phyloP scores from a whole-genome alignment of 768 basidiomycete genomes.

The Zangia roseola region DNA sequence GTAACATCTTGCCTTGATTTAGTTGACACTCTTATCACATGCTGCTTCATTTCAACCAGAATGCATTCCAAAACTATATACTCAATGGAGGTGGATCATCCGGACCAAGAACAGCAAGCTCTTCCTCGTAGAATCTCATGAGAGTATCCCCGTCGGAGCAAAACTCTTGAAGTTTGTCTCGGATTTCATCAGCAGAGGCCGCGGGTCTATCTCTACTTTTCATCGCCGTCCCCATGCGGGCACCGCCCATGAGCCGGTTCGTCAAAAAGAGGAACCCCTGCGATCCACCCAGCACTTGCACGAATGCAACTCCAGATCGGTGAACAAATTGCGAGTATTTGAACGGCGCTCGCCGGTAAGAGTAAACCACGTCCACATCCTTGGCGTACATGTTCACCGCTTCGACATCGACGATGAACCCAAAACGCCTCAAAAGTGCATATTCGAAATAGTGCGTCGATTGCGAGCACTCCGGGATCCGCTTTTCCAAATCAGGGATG shows the following conservation, averaged over 20 bases:
- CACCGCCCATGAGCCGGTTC: slow-evolving; percentile 78
- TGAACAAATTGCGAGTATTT: slow-evolving; percentile 91
- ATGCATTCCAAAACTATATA: slow-evolving; percentile 30
- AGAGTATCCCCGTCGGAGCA: slow-evolving; percentile 59
- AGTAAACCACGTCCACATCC: slow-evolving; percentile 82
- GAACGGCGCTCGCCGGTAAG: slow-evolving; percentile 78
- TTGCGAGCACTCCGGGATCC: slow-evolving; percentile 66
- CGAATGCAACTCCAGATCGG: slow-evolving; percentile 83
- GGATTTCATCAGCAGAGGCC: slow-evolving; percentile 59
- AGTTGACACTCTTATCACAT: slow-evolving; percentile 6
- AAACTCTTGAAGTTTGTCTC: slow-evolving; percentile 58
- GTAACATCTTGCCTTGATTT: slow-evolving; percentile 16
- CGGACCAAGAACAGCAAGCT: slow-evolving; percentile 51
- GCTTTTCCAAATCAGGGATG: slow-evolving; percentile 62
- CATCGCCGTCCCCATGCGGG: slow-evolving; percentile 54
- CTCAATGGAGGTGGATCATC: slow-evolving; percentile 44
- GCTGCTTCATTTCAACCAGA: slow-evolving; percentile 3
- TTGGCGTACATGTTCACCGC: slow-evolving; percentile 74
- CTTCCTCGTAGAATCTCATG: slow-evolving; percentile 70
- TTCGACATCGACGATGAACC: slow-evolving; percentile 84
- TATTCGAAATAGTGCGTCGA: slow-evolving; percentile 78
- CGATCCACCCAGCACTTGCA: slow-evolving; percentile 78
- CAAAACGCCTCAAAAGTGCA: slow-evolving; percentile 70
- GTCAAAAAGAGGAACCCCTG: slow-evolving; percentile 88
- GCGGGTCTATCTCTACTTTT: slow-evolving; percentile 58